Base-by-base conservation (phyloP, 2,329 filamentous ascomycete species). In the Eutypella sp. region DNA sequence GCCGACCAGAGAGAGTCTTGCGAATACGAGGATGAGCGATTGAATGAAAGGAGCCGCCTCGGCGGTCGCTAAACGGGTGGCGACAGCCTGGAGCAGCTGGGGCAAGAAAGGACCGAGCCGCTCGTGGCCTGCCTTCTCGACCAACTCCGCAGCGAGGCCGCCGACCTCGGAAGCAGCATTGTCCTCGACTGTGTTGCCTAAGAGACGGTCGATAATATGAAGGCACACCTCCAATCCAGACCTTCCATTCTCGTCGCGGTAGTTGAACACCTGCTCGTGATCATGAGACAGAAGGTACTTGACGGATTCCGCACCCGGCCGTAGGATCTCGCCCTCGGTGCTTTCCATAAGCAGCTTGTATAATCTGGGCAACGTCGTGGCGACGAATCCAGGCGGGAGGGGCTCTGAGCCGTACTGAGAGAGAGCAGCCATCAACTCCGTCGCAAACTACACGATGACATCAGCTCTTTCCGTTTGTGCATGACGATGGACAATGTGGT, bases 101-200 rank as follows among this genome's bases (percentile, higher is more conserved):
- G 88, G 84, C 22, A 99, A 76, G 64, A 89, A 96, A 10, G 91
- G 91, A 0, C 93, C 93, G 10, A 99, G 81, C 45, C 88, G 82
- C 62, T 96, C 91, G 31, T 90, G 84, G 10, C 93, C 93, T 42
- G 92, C 93, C 68, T 93, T 96, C 68, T 97, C 92, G 1, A 99
- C 93, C 23, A 99, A 75, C 67, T 96, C 91, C 2, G 92, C 92
- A 4, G 93, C 93, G 53, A 99, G 79, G 15, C 90, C 89, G 55
- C 93, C 93, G 37, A 99, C 91, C 69, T 99, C 92, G n/a, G 90
- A 89, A 5, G 92, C 93, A 16, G 90, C 88, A 58, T 92, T 89
- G 59, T 99, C 93, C 58, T 95, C 87, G n/a, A 97, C 85, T 2
- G 78, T 70, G 1, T 88, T 85, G 3, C 87, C 85, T 24, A 99